Base-by-base conservation (phyloP, 2,329 filamentous ascomycete genomes). In the Phialemoniopsis sp. region DNA sequence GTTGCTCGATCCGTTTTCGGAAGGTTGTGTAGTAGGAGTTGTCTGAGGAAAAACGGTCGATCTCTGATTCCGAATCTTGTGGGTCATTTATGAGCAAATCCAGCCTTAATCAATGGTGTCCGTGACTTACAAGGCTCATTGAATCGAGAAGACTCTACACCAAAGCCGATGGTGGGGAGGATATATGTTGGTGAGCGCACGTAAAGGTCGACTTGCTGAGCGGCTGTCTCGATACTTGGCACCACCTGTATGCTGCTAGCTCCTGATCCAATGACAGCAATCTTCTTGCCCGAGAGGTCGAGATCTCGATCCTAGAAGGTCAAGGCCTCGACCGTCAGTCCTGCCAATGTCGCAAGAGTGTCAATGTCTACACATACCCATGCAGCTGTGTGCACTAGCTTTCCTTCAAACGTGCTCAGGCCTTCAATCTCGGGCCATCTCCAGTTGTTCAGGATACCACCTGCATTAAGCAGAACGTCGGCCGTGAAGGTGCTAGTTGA, bases 241-340 rank as follows among this genome's bases (percentile, higher is more conserved):
- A n/a, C n/a, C n/a, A n/a, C n/a, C n/a, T n/a, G n/a, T n/a, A n/a
- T n/a, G n/a, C n/a, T n/a, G n/a, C n/a, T n/a, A n/a, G n/a, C n/a
- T n/a, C n/a, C n/a, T n/a, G n/a, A n/a, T n/a, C n/a, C n/a, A n/a
- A n/a, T n/a, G n/a, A n/a, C n/a, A n/a, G n/a, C 39, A 13, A 50
- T 31, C 13, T 36, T 40, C 8, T 19, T 21, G 12, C 37, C 43
- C 38, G 29, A 10, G 8, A 42, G 41, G 39, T 46, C 45, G 32
- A 52, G 6, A 48, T 45, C 4, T 58, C 60, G n/a, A 63, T 50
- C n/a, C n/a, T n/a, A n/a, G 13, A 63, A 41, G 3, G 46, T 56
- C 1, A 61, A 49, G 4, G 37, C 35, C 37, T 56, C 58, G 14
- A 47, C 46, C 5, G 30, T 33, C 8, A 53, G 42, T n/a, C n/a